Base-by-base conservation (phyloP, 345 rosid species). In the Hibiscus tridactylites region DNA sequence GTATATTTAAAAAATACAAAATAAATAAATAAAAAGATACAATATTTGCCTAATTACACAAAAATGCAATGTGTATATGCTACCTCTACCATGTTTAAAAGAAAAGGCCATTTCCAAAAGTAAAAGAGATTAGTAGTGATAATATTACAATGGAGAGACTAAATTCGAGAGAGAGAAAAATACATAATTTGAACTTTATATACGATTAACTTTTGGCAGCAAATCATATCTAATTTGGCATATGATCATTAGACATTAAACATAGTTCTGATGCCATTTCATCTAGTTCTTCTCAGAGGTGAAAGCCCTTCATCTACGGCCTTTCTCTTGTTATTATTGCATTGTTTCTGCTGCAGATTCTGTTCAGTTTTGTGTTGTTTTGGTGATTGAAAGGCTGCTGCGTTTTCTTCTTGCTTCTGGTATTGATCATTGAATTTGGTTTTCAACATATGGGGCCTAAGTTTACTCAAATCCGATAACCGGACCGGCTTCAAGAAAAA, bases 401-500 rank as follows among this genome's bases (percentile, higher is more conserved):
- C 1, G 37, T 66, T 68, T 39, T 82, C 80, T 61, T 72, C 44
- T 28, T 37, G 61, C 39, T 24, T 74, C 47, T 56, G 73, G 65
- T 74, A 75, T 39, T 77, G 58, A 29, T 35, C 71, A 60, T 81
- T 79, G 3, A 49, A 13, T 82, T 84, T 85, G 61, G 86, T 76
- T 79, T 74, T 85, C 87, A 83, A 62, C 74, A 89, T 77, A 65
- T 85, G 85, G 52, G 90, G 84, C 71, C 44, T 86, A 61, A 90
- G 88, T 77, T 79, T 83, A 50, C 78, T 81, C 82, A 90, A 71
- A 72, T 90, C 90, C 9, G 96, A 53, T 35, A 79, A 39, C 19
- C 75, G 75, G 1, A 90, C 86, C 1, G 96, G 96, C 77, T 90
- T 90, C 77, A 90, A 61, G 73, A 90, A 82, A 52, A 90, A 90